Conservation (phyloP, 805 yeast genomes). For the Huiozyma sinensis region DNA sequence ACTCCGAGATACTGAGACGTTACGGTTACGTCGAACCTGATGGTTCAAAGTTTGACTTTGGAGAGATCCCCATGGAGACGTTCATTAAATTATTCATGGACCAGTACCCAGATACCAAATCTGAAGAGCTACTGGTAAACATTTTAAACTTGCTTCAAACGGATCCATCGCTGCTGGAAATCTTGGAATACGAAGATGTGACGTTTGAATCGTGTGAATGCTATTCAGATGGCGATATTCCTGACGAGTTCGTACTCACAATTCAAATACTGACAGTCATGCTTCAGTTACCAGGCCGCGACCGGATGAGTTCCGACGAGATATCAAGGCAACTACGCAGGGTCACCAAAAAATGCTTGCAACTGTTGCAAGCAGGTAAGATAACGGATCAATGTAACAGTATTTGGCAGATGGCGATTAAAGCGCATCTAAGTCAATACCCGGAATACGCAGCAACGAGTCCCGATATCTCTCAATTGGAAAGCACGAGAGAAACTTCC, state of each 20-base stretch:
- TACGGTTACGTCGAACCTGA: slow-evolving; percentile 80
- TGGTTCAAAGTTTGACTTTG: slow-evolving; percentile 71
- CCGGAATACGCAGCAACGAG: slow-evolving; percentile 28
- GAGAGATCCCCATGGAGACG: slow-evolving; percentile 47
- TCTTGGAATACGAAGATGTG: slow-evolving; percentile 29
- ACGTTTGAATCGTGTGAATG: slow-evolving; percentile 54
- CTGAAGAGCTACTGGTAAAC: slow-evolving; percentile 24
- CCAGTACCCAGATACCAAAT: slow-evolving; percentile 16
- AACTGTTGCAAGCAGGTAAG: slow-evolving; percentile 41
- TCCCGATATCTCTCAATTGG: neutral
- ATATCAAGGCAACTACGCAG: slow-evolving; percentile 34
- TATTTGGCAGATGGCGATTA: slow-evolving; percentile 21
- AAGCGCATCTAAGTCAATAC: slow-evolving; percentile 34
- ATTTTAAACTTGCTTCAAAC: slow-evolving; percentile 25
- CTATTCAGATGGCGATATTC: slow-evolving; percentile 43
- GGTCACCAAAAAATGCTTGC: slow-evolving; percentile 48
- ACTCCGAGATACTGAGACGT: slow-evolving; percentile 78
- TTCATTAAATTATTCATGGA: slow-evolving; percentile 26
- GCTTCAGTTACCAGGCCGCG: slow-evolving; percentile 20
- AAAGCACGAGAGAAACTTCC: slow-evolving; percentile 9
- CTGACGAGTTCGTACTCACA: slow-evolving; percentile 47
- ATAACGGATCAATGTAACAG: slow-evolving; percentile 32
- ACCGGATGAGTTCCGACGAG: slow-evolving; percentile 10
- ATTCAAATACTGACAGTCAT: slow-evolving; percentile 41
- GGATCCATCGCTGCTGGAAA: slow-evolving; percentile 27